A percentile compares a stretch with the other conserved stretches of the same genome.
Conservation (phyloP, 805 yeast genomes). For the Ogataea methanolica region DNA sequence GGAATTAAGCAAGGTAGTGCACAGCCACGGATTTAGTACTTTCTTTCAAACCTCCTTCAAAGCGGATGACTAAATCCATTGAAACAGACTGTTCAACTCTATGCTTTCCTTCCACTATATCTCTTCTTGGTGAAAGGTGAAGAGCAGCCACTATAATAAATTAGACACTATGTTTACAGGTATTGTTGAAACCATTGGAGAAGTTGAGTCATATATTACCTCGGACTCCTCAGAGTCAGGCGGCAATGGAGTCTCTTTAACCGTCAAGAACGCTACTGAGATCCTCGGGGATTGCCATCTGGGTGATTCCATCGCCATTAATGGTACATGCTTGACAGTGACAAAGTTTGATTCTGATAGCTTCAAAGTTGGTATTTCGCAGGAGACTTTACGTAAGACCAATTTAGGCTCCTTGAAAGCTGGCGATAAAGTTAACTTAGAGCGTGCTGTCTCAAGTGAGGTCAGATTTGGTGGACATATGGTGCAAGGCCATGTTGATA, state of each 20-base stretch:
- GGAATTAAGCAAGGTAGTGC: too few relatives aligned
- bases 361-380: constrained; percentile 89
- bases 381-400: constrained; percentile 84
- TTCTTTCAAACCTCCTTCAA: too few relatives aligned
- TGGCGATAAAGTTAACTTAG: constrained; percentile 75
- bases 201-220: constrained; percentile 41
- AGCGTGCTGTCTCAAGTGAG: constrained; percentile 79
- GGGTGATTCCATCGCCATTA: constrained; percentile 90
- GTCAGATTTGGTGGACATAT: constrained; percentile 94
- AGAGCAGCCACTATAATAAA: background rate
- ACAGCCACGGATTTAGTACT: too few relatives aligned
- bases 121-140: too few relatives aligned
- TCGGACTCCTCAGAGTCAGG: constrained; percentile 51
- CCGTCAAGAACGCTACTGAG: constrained; percentile 53
- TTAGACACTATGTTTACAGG: constrained; percentile 78
- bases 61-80: too few relatives aligned
- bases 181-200: constrained; percentile 79
- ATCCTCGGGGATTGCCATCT: constrained; percentile 78
- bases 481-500: constrained; percentile 97
- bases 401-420: constrained; percentile 57
- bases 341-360: constrained; percentile 59
- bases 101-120: too few relatives aligned
- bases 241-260: constrained; percentile 71
- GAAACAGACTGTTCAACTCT: too few relatives aligned
- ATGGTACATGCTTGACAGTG: constrained; percentile 90